Evolutionary conservation across 2,329 filamentous ascomycete genomes (phyloP), one percentile per base, ranked within the genome.

Genomic region (Fusarium chaquense): DNA sequence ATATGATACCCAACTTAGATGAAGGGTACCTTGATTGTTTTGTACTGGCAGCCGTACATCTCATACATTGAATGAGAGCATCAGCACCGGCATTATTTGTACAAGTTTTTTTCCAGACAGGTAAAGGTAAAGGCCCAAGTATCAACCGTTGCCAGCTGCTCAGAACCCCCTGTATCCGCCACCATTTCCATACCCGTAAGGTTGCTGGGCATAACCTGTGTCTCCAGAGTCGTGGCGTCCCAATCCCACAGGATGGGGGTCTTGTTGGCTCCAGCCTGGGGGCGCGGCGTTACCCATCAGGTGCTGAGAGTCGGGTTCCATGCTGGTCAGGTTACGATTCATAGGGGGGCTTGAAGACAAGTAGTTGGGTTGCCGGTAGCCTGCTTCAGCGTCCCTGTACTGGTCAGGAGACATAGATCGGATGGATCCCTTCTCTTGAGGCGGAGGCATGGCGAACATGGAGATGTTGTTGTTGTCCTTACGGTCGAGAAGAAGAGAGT

Each of bases 401-500:
- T 69, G 75, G 35, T 83, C 81, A 15, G 80, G 75, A 6, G 76
- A 76, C 20, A 76, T 71, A 12, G 76, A 73, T n/a, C 75, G 78
- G 12, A 54, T 58, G 30, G 56, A 66, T 36, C 79, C 79, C 65
- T 78, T 77, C 56, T 79, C 77, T 53, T 82, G 79, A 9, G 80
- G 76, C 54, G 79, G 81, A 53, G 81, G 78, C 59, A 84, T 75
- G 45, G 84, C 79, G 69, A 84, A 83, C 62, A 81, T 82, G 33
- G 81, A 81, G 32, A 79, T 78, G 41, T 79, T 76, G 22, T 78
- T 72, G 35, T 77, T 70, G 40, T 77, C 75, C 66, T 81, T 79
- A 41, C 81, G 86, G 54, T 91, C 88, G 79, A 93, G 89, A 62
- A 97, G 89, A 22, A 98, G 88, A 15, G 92, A 94, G 83, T 95